Base-by-base conservation (phyloP, 2,329 filamentous ascomycete genomes). In the Aspergillus sojae region DNA sequence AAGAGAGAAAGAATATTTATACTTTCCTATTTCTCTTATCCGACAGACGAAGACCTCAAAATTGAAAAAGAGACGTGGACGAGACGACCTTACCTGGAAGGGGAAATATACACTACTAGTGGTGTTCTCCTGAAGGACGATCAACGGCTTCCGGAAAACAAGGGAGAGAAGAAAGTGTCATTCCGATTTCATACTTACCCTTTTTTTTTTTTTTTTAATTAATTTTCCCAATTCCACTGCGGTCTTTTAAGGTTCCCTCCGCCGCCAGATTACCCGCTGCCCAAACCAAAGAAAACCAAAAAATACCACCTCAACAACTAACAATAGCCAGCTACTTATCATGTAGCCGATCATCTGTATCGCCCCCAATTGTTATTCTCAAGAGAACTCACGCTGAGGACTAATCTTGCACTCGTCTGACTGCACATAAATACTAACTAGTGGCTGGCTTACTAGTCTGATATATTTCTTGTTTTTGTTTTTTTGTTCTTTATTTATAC, bases 301-400 rank as follows among this genome's bases (percentile, higher is more conserved):
- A 54, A 54, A 41, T 36, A 55, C 32, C 52, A 55, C 21, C 14
- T 28, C 21, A 39, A 26, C 32, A 39, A 39, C 52, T 26, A 39
- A 55, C 39, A n/a, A 41, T 16, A 41, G n/a, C 39, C 39, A 41
- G n/a, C 39, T n/a, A 41, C 52, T 55, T 55, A 55, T 39, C 52
- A 55, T 55, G 52, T 55, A 55, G 32, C 52, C 26, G 48, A 52
- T 39, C 52, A 55, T 48, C 6, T 53, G 30, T 53, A 53, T 53
- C n/a, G 45, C 50, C 19, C 26, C 50, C 50, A 53, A 53, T 34
- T 53, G 30, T 53, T 53, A 34, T 53, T 32, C 23, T 28, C 21
- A 14, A 46, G 43, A 46, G 21, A 23, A 46, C n/a, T 21, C n/a
- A 46, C n/a, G 2, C 23, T 4, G 11, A 16, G 23, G 45, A 48